phyloP scores from a whole-genome alignment of 768 basidiomycete species.

The Kwoniella europaea region DNA sequence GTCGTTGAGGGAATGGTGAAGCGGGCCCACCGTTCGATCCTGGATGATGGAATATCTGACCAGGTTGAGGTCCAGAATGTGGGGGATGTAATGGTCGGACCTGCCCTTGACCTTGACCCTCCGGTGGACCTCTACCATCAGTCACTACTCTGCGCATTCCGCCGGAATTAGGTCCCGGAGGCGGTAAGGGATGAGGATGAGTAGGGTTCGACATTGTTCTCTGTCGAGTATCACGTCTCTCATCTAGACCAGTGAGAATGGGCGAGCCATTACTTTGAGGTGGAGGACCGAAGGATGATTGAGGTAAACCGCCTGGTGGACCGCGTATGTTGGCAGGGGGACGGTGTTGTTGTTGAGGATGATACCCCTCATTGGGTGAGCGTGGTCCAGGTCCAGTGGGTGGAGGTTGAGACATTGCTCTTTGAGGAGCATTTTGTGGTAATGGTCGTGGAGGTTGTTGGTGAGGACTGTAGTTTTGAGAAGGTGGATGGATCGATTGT shows the following conservation, averaged over 20 bases:
- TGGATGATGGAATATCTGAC: conserved; percentile 56
- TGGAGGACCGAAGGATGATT: conserved; percentile 50
- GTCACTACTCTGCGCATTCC: conserved; percentile 46
- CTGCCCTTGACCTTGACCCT: conserved; percentile 12
- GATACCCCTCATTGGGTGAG: conserved; percentile 10
- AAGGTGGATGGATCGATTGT: conserved; percentile 1
- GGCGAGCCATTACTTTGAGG: conserved; percentile 17
- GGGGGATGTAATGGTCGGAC: conserved; percentile 26
- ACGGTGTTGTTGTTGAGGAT: conserved; percentile 7
- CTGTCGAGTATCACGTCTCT: conserved; percentile 32
- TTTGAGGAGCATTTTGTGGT: conserved; percentile 22
- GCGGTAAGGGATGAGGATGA: conserved; percentile 9
- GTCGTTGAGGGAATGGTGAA: conserved; percentile 30
- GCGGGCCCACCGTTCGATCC: conserved; percentile 12
- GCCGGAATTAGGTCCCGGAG: conserved; percentile 14
- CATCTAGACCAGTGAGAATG: conserved; percentile 25
- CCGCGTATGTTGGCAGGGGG: conserved; percentile 25
- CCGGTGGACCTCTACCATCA: conserved; percentile 31
- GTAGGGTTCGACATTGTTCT: conserved; percentile 44
- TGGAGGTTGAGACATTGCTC: conserved; percentile 25
- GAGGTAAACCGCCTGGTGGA: conserved; percentile 37
- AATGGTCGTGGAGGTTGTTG: conserved; percentile 18
- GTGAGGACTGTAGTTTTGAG: conserved; percentile 17
- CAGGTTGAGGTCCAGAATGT: conserved; percentile 52
- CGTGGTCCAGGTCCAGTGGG: conserved; percentile 18